These are phyloP conservation scores for Solanum arcanum DNA, from an alignment of 257 asterid genomes.

Conservation along the genomic window DNA sequence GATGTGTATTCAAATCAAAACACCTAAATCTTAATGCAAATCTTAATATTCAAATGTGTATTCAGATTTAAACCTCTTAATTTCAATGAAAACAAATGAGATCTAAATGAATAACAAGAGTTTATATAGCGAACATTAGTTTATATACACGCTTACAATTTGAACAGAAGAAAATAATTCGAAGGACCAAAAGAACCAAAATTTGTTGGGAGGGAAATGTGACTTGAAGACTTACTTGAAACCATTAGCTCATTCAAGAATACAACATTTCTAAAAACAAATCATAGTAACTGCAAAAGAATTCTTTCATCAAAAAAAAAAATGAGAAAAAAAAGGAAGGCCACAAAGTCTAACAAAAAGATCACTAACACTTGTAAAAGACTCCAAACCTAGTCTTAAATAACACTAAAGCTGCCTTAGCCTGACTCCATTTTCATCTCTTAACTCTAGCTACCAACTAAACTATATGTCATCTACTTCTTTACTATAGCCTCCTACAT, in stretches of 20 bases:
- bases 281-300: not conserved
- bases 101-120: not conserved
- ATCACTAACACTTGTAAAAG: not conserved
- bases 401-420: constrained; percentile 9
- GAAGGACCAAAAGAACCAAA: not conserved
- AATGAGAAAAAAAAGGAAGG: not conserved
- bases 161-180: not conserved
- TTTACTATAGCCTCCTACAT: not conserved
- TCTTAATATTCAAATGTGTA: too few species aligned
- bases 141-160: not conserved
- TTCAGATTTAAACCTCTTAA: too few species aligned
- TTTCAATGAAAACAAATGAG: too few species aligned
- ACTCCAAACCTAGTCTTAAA: constrained; percentile 14
- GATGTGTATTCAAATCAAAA: too few species aligned
- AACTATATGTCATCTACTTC: constrained; percentile 12
- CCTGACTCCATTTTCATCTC: constrained; percentile 3
- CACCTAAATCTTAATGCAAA: too few species aligned
- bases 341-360: not conserved
- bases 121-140: not conserved
- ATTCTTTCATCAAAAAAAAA: constrained; percentile 12
- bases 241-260: not conserved
- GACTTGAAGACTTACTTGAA: not conserved
- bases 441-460: constrained; percentile 2
- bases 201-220: not conserved
- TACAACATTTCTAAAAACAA: not conserved